Conservation (phyloP, 306 rosid species). For the Cajanus cajan region DNA sequence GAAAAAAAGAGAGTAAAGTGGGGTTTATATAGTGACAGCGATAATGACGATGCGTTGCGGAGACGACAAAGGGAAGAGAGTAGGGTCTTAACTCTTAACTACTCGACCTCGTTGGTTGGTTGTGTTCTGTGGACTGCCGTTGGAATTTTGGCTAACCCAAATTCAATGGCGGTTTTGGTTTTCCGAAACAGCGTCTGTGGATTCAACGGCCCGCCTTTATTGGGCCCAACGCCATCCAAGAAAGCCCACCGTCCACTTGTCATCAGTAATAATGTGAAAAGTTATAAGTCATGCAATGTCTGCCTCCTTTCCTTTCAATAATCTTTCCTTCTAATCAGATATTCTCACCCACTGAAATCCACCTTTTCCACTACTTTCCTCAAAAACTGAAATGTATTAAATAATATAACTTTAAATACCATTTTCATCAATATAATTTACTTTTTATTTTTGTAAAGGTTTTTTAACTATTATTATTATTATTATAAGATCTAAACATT, state of each 20-base stretch:
- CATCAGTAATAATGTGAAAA: neutral
- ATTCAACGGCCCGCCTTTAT: constrained; percentile 18
- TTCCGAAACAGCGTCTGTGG: neutral
- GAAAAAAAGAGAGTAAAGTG: neutral
- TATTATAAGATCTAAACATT: no score
- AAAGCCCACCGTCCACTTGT: neutral
- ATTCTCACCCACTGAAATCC: no score
- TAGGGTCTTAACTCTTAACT: neutral
- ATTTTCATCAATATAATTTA: no score
- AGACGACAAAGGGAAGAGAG: neutral
- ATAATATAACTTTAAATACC: no score
- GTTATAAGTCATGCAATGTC: neutral
- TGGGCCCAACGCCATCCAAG: neutral
- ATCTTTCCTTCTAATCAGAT: no score
- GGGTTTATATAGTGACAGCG: constrained; percentile 17
- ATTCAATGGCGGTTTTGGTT: neutral
- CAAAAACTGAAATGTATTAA: no score
- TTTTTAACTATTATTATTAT: no score
- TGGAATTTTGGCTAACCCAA: neutral
- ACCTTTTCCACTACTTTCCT: no score
- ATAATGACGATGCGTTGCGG: neutral
- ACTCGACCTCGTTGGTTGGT: neutral
- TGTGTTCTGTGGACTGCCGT: constrained; percentile 32
- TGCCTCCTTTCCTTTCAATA: neutral
- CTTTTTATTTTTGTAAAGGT: no score